phyloP scores from a whole-genome alignment of 768 basidiomycete species.

The Omphalotus guepiniiformis region DNA sequence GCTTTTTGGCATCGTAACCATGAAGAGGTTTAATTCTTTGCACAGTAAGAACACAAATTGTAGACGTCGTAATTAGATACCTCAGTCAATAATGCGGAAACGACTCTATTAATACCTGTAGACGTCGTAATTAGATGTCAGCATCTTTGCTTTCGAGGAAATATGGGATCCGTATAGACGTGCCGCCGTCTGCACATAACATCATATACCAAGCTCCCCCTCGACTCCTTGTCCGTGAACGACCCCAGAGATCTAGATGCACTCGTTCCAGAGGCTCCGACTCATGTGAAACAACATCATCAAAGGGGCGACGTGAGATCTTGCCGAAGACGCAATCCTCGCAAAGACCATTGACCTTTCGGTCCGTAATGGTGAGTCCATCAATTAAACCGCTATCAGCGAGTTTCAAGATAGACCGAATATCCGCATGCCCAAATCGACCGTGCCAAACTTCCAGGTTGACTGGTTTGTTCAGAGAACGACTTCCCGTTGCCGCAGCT shows the following conservation, averaged over 20 bases:
- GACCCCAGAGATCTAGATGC: neutral
- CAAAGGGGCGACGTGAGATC: conserved; percentile 1
- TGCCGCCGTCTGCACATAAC: neutral
- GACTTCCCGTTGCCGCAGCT: neutral
- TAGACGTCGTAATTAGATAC: too few relatives aligned
- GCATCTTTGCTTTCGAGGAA: neutral
- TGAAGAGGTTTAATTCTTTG: too few relatives aligned
- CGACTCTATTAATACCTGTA: too few relatives aligned
- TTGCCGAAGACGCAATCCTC: neutral
- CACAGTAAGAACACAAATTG: too few relatives aligned
- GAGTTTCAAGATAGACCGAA: neutral
- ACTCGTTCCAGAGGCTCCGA: neutral
- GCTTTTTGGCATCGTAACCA: too few relatives aligned
- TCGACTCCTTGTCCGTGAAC: neutral
- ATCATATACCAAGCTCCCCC: neutral
- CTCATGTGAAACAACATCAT: neutral
- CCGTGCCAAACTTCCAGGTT: neutral
- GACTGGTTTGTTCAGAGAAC: neutral
- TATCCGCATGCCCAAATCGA: neutral
- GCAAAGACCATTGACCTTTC: neutral
- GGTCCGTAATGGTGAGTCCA: neutral
- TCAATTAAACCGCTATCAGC: neutral
- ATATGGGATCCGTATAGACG: neutral
- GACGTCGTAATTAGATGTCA: too few relatives aligned
- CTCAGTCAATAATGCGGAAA: too few relatives aligned